Percentiles rank a stretch among this genome's conserved stretches.
phyloP scores from a whole-genome alignment of 2,329 filamentous ascomycete genomes.

The Pseudogymnoascus sp. region DNA sequence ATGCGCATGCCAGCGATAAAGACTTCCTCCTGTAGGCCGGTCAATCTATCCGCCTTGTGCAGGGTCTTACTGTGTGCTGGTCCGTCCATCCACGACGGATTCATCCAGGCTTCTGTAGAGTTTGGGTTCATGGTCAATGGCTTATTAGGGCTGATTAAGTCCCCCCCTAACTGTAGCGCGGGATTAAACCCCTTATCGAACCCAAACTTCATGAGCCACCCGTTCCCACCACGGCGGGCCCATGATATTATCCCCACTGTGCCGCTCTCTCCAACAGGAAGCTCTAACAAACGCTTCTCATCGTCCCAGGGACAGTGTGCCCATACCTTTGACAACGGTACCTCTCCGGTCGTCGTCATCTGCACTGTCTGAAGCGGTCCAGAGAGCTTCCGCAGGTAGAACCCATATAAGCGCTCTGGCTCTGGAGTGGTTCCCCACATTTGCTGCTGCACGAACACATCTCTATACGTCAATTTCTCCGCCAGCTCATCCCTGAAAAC shows the following conservation, averaged over 20 bases:
- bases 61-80: background rate
- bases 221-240: background rate
- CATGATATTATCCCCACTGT: slow-evolving; percentile 13
- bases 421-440: background rate
- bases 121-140: background rate
- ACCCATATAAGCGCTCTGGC: background rate
- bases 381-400: background rate
- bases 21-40: slow-evolving; percentile 1
- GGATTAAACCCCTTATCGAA: slow-evolving; percentile 16
- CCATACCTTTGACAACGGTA: background rate
- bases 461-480: background rate
- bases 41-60: slow-evolving; percentile 10
- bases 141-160: background rate
- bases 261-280: slow-evolving; percentile 13
- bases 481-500: background rate
- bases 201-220: slow-evolving; percentile 13
- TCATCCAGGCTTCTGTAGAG: background rate
- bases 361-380: background rate
- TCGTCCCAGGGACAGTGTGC: slow-evolving; percentile 1
- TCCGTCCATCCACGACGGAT: slow-evolving; percentile 6
- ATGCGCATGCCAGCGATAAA: background rate
- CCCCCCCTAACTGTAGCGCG: background rate
- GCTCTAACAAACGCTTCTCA: slow-evolving; percentile 13
- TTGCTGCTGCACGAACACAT: background rate
- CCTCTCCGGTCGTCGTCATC: no score